Percentiles rank a stretch among this genome's conserved stretches.
These are phyloP conservation scores for Peronospora farinosa DNA, from an alignment of 352 stramenopile genomes.

Conservation along the genomic window DNA sequence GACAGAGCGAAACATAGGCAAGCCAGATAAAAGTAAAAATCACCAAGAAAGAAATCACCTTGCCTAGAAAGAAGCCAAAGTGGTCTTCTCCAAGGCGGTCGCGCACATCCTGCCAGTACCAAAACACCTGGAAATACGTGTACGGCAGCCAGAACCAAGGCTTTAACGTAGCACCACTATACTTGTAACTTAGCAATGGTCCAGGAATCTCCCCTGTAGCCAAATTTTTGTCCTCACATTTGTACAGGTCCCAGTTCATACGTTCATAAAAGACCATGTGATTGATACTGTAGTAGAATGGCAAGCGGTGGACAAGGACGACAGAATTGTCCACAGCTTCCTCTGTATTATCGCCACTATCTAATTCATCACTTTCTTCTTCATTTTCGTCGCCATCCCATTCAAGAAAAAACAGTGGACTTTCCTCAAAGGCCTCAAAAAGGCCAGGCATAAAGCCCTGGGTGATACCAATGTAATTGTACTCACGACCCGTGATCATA, in stretches of 20 bases:
- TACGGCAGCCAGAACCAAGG: constrained; percentile 82
- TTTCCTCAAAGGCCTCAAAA: constrained; percentile 79
- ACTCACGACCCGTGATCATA: constrained; percentile 74
- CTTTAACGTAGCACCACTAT: constrained; percentile 65
- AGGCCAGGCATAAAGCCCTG: constrained; percentile 74
- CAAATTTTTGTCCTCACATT: constrained; percentile 71
- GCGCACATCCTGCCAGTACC: constrained; percentile 70
- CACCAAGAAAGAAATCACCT: constrained; percentile 49
- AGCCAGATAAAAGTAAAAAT: constrained; percentile 62
- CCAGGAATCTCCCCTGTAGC: constrained; percentile 52
- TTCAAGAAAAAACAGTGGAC: constrained; percentile 60
- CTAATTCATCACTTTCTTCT: constrained; percentile 24
- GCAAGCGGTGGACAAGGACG: constrained; percentile 63
- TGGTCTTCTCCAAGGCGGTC: constrained; percentile 57
- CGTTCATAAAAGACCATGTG: constrained; percentile 86
- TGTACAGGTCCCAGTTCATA: constrained; percentile 85
- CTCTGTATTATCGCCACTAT: constrained; percentile 26
- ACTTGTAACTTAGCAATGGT: constrained; percentile 73
- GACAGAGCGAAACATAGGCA: constrained; percentile 57
- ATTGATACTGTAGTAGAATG: constrained; percentile 85
- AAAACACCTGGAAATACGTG: constrained; percentile 78
- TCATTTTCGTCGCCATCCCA: constrained; percentile 36
- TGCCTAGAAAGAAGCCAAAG: constrained; percentile 50
- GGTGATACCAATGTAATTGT: constrained; percentile 80
- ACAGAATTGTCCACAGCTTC: constrained; percentile 36